phyloP scores from a whole-genome alignment of 1,284 basidiomycete species.

The Xerocomus cyaneibrunnescens region DNA sequence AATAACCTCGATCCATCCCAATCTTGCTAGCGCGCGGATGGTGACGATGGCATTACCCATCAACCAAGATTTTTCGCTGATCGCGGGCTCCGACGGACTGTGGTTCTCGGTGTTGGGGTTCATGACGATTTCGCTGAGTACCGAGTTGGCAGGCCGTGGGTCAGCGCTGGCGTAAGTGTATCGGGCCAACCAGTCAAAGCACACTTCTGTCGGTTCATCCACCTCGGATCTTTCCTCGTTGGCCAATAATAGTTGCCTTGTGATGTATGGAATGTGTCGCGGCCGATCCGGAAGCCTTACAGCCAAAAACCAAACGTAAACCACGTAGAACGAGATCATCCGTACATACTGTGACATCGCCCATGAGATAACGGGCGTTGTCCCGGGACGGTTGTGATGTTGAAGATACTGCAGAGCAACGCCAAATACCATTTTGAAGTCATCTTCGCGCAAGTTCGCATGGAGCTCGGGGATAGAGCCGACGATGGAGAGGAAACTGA shows the following conservation, averaged over 20 bases:
- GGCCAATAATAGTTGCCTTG: conserved; percentile 83
- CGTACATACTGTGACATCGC: conserved; percentile 95
- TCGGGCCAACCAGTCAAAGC: conserved; percentile 96
- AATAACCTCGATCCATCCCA: conserved; percentile 90
- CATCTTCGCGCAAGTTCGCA: conserved; percentile 89
- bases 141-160: conserved; percentile 81
- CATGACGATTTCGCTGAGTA: conserved; percentile 74
- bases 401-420: conserved; percentile 95
- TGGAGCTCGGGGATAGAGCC: conserved; percentile 81
- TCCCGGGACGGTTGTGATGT: conserved; percentile 76
- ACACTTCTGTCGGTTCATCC: conserved; percentile 93
- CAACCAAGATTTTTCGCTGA: conserved; percentile 80
- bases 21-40: conserved; percentile 68
- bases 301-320: conserved; percentile 95
- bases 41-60: conserved; percentile 88
- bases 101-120: conserved; percentile 40
- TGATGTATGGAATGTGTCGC: conserved; percentile 84
- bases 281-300: conserved; percentile 85
- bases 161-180: conserved; percentile 96
- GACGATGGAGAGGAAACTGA: conserved; percentile 89
- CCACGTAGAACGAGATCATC: conserved; percentile 89
- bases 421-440: conserved; percentile 94
- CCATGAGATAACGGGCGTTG: conserved; percentile 68
- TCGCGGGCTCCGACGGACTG: conserved; percentile 40
- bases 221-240: conserved; percentile 77